Evolutionary conservation across 306 rosid genomes (phyloP), one percentile per base, ranked within the genome.

Genomic region (Ceratonia siliqua): DNA sequence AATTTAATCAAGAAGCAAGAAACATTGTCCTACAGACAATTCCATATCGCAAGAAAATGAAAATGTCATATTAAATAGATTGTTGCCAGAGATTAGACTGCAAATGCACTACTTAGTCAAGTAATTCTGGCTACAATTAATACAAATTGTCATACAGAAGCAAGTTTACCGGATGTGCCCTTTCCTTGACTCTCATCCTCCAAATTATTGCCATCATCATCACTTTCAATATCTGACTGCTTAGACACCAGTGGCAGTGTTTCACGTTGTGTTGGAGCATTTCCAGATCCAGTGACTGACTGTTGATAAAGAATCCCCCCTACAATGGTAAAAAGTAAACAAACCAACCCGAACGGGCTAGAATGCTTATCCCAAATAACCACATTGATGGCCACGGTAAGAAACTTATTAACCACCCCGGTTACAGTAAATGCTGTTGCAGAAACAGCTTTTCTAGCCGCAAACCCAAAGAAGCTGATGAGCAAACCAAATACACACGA

Each of bases 401-500:
- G 87, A 79, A 89, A 87, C 88, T 89, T 89, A 28, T 89, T 89
- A 27, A 89, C 94, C 56, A 89, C 94, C 48, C 94, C 94, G 11
- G 91, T 85, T 15, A 87, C 89, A 3, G 94, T 89, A 58, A 89
- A 89, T 28, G 94, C 91, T 2, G 94, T 89, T 8, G 94, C 89
- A 49, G 91, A 87, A 53, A 89, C 62, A 2, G 94, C 89, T 81
- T 85, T 89, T 72, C 91, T 74, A 8, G 94, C 91, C 11, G 91
- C 94, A 77, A 89, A 87, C 62, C 91, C 94, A 74, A 86, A 89
- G 85, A 89, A 89, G 63, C 94, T 89, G 73, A 89, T 89, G 59
- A 83, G 86, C 79, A 89, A 69, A 49, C 94, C 94, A 62, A 89
- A 89, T 20, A 89, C 79, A 58, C 94, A 89, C 0, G 94, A 89